Evolutionary conservation across 805 yeast genomes (phyloP).

Genomic region (Pichia californica): DNA sequence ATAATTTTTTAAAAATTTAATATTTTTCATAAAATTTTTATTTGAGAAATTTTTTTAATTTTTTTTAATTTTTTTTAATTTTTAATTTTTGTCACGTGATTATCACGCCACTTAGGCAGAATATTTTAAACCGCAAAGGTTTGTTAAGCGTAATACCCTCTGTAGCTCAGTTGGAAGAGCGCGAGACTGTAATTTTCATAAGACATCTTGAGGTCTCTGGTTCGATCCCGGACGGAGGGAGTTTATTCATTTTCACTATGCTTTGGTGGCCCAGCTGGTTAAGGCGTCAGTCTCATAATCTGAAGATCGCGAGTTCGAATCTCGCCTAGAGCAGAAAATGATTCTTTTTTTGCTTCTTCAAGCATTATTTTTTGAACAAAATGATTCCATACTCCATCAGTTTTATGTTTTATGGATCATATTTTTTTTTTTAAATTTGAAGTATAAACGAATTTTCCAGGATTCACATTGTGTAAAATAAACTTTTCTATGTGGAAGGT

Average conservation of each 20-base stretch:
- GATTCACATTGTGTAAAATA: no score
- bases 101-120: background rate
- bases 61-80: no score
- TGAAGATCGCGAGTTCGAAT: slow-evolving; percentile 37
- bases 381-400: no score
- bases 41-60: no score
- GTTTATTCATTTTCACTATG: slow-evolving; percentile 5
- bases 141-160: slow-evolving; percentile 11
- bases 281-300: slow-evolving; percentile 37
- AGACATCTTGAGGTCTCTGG: slow-evolving; percentile 19
- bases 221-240: slow-evolving; percentile 18
- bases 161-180: slow-evolving; percentile 22
- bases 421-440: no score
- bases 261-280: slow-evolving; percentile 36
- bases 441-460: no score
- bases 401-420: no score
- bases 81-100: no score
- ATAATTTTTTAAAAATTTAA: no score
- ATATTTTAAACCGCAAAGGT: background rate
- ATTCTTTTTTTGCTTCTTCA: slow-evolving; percentile 10
- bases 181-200: slow-evolving; percentile 16
- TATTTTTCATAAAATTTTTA: no score
- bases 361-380: background rate
- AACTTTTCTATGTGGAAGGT: no score
- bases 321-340: slow-evolving; percentile 31